These are phyloP conservation scores for Alternaria sp. DNA, from an alignment of 2,329 filamentous ascomycete species.

Conservation along the genomic window DNA sequence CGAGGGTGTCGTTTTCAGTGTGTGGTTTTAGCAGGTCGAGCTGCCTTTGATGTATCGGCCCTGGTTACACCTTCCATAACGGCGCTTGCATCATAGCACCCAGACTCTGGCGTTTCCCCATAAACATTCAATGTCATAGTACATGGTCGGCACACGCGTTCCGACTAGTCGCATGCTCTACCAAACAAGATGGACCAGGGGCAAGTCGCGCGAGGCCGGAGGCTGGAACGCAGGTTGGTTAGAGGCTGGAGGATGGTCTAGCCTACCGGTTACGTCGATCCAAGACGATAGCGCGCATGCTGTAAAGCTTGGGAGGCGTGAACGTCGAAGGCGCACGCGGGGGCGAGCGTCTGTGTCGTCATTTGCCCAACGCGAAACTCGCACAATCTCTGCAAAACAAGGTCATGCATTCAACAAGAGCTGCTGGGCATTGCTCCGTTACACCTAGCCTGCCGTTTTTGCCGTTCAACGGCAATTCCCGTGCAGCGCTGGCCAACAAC, in stretches of 20 bases:
- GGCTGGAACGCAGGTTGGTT: neutral
- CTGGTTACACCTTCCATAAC: neutral
- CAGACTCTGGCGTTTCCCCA: neutral
- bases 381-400: neutral
- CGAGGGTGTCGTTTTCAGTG: neutral
- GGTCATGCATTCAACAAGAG: neutral
- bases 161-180: constrained; percentile 5
- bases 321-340: neutral
- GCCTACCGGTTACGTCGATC: constrained; percentile 1
- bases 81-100: constrained; percentile 5
- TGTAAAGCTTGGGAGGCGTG: constrained; percentile 2
- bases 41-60: neutral
- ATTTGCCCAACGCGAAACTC: neutral
- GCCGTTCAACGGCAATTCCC: neutral
- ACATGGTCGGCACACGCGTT: constrained; percentile 3
- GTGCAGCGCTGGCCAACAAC: neutral
- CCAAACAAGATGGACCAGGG: neutral
- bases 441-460: neutral
- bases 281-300: neutral
- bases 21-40: neutral
- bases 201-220: neutral
- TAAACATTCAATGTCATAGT: constrained; percentile 1
- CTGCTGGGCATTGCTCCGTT: neutral
- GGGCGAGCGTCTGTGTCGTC: constrained; percentile 1
- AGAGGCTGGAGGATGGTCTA: neutral